A percentile compares a stretch with the other conserved stretches of the same genome.
Evolutionary conservation across 116 monocot species (phyloP).

Genomic region (Phalaenopsis hybrid): DNA sequence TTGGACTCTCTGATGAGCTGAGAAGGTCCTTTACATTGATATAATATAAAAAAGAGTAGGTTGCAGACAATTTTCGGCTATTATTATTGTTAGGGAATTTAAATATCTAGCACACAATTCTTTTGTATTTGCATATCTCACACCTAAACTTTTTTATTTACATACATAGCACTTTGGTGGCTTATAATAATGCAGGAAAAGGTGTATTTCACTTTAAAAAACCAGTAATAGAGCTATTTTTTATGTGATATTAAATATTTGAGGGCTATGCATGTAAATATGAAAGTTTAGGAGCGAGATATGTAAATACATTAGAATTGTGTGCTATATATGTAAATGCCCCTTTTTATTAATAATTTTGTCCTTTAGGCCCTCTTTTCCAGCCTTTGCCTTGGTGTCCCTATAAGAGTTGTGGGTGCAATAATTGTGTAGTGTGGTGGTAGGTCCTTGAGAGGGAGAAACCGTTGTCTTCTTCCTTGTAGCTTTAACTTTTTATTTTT

Average conservation of each 20-base stretch:
- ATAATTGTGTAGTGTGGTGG: constrained; percentile 5
- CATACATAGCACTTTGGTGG: too few relatives aligned
- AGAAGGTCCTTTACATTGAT: not conserved
- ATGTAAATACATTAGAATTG: too few relatives aligned
- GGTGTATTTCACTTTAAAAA: too few relatives aligned
- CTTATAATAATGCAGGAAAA: too few relatives aligned
- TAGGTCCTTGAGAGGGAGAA: constrained; percentile 4
- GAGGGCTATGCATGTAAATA: too few relatives aligned
- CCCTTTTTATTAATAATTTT: not conserved
- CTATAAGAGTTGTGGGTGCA: not conserved
- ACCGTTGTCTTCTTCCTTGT: constrained; percentile 4
- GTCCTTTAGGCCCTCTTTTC: not conserved
- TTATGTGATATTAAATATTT: too few relatives aligned
- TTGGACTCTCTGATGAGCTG: not conserved
- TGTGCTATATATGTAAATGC: too few relatives aligned
- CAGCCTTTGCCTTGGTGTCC: not conserved
- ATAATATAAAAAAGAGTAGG: not conserved
- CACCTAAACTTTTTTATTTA: too few relatives aligned
- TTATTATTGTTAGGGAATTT: not conserved
- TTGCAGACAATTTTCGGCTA: not conserved
- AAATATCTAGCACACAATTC: too few relatives aligned
- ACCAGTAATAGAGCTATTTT: too few relatives aligned
- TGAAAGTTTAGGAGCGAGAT: too few relatives aligned
- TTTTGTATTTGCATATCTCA: too few relatives aligned
- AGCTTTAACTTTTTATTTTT: not conserved